A percentile compares a stretch with the other conserved stretches of the same genome.
Conservation (phyloP, 139 green algal genomes). For the Chlorella sp. region DNA sequence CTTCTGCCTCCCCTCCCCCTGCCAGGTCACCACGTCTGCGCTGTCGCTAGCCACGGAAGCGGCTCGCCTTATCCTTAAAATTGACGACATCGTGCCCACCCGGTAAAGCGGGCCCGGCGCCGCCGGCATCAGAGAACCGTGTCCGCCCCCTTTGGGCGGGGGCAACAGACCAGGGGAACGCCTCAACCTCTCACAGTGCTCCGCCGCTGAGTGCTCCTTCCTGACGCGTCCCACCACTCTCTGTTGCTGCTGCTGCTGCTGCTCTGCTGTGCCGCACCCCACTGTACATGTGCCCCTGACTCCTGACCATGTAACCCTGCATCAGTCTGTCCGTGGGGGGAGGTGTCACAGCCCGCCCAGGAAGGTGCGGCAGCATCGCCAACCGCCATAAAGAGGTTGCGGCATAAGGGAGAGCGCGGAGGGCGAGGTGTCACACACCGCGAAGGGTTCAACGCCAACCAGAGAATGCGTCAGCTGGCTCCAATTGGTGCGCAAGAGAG, state of each 20-base stretch:
- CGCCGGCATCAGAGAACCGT: too few species aligned
- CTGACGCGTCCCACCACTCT: too few species aligned
- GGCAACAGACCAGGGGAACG: neutral
- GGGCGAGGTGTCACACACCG: too few species aligned
- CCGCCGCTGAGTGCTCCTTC: neutral
- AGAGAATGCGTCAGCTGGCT: too few species aligned
- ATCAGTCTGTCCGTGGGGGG: neutral
- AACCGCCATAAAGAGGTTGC: too few species aligned
- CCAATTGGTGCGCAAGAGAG: too few species aligned
- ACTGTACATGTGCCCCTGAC: neutral
- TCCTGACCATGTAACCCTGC: neutral
- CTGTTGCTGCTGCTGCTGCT: neutral
- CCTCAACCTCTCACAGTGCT: neutral
- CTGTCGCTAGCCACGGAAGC: slow-evolving; percentile 95
- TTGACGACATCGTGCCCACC: slow-evolving; percentile 93
- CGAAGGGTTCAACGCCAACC: too few species aligned
- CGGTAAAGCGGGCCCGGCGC: slow-evolving; percentile 52
- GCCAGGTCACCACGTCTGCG: slow-evolving; percentile 88
- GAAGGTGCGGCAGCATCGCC: too few species aligned
- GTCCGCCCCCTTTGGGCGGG: neutral
- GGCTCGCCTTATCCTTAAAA: slow-evolving; percentile 98
- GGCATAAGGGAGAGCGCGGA: too few species aligned
- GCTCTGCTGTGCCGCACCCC: too few species aligned
- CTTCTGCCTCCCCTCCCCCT: slow-evolving; percentile 63
- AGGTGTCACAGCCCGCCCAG: neutral